Percentiles rank a stretch among this genome's conserved stretches.
Evolutionary conservation across 176 grass and related monocot genomes (phyloP).

Genomic region (Oryza nivara): DNA sequence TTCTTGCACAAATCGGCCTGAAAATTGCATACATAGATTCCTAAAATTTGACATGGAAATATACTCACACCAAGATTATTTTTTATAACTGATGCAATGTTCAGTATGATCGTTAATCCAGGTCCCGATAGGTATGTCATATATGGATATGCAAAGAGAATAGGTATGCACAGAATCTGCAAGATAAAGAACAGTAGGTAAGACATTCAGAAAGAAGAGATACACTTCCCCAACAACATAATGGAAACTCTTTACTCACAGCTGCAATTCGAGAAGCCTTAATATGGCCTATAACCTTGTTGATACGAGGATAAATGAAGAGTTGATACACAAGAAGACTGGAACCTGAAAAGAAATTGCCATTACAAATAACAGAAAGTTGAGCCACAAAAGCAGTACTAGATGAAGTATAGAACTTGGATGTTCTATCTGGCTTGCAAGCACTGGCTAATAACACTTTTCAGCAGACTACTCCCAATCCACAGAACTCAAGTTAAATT

Average conservation of each 20-base stretch:
- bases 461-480: too few species aligned
- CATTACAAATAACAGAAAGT: neutral
- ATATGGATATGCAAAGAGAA: conserved; percentile 69
- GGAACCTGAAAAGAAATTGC: conserved; percentile 49
- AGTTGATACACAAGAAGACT: conserved; percentile 75
- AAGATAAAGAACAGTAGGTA: neutral
- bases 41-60: neutral
- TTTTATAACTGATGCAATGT: conserved; percentile 57
- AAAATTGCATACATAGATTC: neutral
- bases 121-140: conserved; percentile 62
- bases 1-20: neutral
- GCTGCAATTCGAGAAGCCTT: conserved; percentile 57
- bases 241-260: conserved; percentile 51
- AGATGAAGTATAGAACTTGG: neutral
- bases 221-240: conserved; percentile 5
- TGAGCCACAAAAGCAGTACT: neutral
- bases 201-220: conserved; percentile 30
- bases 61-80: conserved; percentile 56
- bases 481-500: too few species aligned
- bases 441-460: too few species aligned
- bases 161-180: conserved; percentile 60
- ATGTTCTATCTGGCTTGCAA: neutral
- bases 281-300: conserved; percentile 58
- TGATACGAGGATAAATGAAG: conserved; percentile 62
- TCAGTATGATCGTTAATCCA: conserved; percentile 53